Evolutionary conservation across 2,329 filamentous ascomycete genomes (phyloP).

Genomic region (Diplodia mutila): DNA sequence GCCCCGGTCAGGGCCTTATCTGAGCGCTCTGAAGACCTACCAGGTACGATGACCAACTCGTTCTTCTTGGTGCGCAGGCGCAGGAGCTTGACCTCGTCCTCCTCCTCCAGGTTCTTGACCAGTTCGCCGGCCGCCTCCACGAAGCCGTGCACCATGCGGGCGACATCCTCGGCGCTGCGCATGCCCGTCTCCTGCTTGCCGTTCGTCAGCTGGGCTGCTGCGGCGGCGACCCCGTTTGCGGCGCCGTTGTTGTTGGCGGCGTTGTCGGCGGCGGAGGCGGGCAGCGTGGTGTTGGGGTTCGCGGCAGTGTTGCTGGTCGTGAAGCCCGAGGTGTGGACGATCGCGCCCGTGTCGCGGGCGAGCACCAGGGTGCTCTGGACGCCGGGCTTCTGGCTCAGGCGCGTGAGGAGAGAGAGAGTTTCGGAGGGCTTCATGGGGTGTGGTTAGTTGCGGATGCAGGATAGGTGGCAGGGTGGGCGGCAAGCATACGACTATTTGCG

Average conservation of each 20-base stretch:
- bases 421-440: slow-evolving; percentile 52
- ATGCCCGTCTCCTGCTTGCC: slow-evolving; percentile 50
- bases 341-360: slow-evolving; percentile 70
- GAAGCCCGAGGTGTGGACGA: slow-evolving; percentile 75
- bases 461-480: not conserved
- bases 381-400: slow-evolving; percentile 75
- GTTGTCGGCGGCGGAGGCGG: slow-evolving; percentile 38
- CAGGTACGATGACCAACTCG: slow-evolving; percentile 79
- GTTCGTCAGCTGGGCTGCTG: slow-evolving; percentile 29
- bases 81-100: slow-evolving; percentile 78
- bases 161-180: slow-evolving; percentile 71
- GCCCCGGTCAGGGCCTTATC: not conserved
- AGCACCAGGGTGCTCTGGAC: slow-evolving; percentile 79
- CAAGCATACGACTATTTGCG: slow-evolving; percentile 23
- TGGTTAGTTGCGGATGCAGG: not conserved
- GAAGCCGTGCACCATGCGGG: slow-evolving; percentile 75
- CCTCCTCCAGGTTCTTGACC: slow-evolving; percentile 72
- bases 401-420: slow-evolving; percentile 66
- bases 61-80: slow-evolving; percentile 82
- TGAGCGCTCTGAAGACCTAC: slow-evolving; percentile 39
- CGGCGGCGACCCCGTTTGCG: slow-evolving; percentile 22
- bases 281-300: slow-evolving; percentile 46
- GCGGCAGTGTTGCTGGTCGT: slow-evolving; percentile 61
- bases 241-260: slow-evolving; percentile 36
- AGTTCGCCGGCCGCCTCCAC: slow-evolving; percentile 69